These are phyloP conservation scores for Fusarium chlamydosporum DNA, from an alignment of 2,329 filamentous ascomycete species.

Conservation along the genomic window DNA sequence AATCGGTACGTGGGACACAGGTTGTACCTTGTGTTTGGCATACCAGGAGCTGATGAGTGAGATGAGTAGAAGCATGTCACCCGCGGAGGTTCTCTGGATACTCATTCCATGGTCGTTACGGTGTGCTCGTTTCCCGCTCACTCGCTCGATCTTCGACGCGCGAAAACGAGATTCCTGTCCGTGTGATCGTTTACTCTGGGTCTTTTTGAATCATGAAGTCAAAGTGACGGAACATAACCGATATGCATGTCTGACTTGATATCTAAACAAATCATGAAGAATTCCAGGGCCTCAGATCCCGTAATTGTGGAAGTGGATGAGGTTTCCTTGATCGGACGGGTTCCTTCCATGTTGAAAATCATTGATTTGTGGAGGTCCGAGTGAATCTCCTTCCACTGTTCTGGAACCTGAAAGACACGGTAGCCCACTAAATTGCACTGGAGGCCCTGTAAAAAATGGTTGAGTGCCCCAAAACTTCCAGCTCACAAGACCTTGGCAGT, in stretches of 20 bases:
- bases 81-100: background rate
- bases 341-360: slow-evolving; percentile 39
- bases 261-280: slow-evolving; percentile 24
- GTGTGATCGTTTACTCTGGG: slow-evolving; percentile 11
- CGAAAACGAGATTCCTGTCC: slow-evolving; percentile 14
- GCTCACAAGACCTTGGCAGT: slow-evolving; percentile 21
- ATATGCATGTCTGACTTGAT: slow-evolving; percentile 8
- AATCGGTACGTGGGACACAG: slow-evolving; percentile 33
- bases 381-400: slow-evolving; percentile 8
- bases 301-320: slow-evolving; percentile 21
- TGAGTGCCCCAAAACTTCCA: slow-evolving; percentile 1
- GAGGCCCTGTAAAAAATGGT: slow-evolving; percentile 19
- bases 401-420: background rate
- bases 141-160: background rate
- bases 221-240: slow-evolving; percentile 17
- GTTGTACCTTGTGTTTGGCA: slow-evolving; percentile 29
- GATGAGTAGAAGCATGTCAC: slow-evolving; percentile 1
- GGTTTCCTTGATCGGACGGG: slow-evolving; percentile 13
- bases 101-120: background rate
- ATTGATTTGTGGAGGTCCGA: slow-evolving; percentile 31
- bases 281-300: slow-evolving; percentile 20
- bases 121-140: background rate
- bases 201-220: slow-evolving; percentile 21
- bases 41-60: slow-evolving; percentile 4
- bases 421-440: slow-evolving; percentile 16